Evolutionary conservation across 805 yeast species (phyloP).

Genomic region (Ogataea pilisensis): DNA sequence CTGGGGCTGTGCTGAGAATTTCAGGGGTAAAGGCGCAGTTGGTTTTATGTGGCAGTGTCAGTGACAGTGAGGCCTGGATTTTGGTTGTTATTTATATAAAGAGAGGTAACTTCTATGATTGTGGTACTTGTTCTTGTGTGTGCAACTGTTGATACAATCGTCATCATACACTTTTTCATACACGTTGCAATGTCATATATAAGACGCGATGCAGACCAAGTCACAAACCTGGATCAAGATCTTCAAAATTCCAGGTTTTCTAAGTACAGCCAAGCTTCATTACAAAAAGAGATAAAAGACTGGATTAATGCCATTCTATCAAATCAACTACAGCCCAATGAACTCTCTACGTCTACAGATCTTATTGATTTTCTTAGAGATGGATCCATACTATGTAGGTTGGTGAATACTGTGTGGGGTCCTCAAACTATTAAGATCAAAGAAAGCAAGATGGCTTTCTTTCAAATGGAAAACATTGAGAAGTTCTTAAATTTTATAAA

Average conservation of each 20-base stretch:
- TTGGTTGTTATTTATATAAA: no score
- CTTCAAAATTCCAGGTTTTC: slow-evolving; percentile 43
- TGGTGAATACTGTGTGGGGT: slow-evolving; percentile 40
- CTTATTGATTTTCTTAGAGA: slow-evolving; percentile 55
- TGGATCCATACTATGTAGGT: slow-evolving; percentile 52
- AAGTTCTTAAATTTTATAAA: slow-evolving; percentile 63
- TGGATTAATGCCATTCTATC: slow-evolving; percentile 50
- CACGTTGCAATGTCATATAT: background rate
- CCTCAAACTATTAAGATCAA: slow-evolving; percentile 44
- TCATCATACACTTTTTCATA: no score
- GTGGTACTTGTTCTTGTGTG: no score
- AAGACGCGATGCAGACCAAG: background rate
- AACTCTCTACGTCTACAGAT: slow-evolving; percentile 29
- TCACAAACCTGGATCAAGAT: slow-evolving; percentile 62
- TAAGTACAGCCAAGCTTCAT: slow-evolving; percentile 41
- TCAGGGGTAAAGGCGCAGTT: background rate
- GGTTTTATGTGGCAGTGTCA: background rate
- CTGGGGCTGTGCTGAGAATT: no score
- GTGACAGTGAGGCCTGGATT: background rate
- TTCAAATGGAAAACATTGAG: slow-evolving; percentile 82
- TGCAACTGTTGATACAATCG: no score
- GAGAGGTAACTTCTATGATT: no score
- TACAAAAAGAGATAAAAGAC: slow-evolving; percentile 33
- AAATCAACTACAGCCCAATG: slow-evolving; percentile 21
- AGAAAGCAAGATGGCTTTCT: slow-evolving; percentile 68